Evolutionary conservation across 306 rosid genomes (phyloP), one percentile per base, ranked within the genome.

Genomic region (Coriaria nepalensis): DNA sequence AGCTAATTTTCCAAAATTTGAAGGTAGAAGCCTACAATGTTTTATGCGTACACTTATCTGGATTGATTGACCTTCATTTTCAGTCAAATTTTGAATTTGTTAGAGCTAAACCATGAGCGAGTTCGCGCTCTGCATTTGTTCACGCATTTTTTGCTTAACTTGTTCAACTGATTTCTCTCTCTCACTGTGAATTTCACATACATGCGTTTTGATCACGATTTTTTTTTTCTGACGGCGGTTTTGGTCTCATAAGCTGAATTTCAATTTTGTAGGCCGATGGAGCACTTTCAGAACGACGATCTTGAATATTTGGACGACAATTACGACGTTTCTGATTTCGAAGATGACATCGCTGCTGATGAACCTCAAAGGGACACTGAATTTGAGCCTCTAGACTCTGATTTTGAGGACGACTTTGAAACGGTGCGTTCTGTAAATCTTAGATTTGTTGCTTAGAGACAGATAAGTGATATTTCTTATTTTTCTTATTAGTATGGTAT

Each of bases 251-350:
- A 6, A n/a, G 20, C 29, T 13, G 55, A 13, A 35, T 45, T 55
- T 33, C 12, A 10, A 10, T 50, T 33, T 15, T 2, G 40, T 9
- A 70, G 66, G 58, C 8, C 10, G 36, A 87, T 88, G 96, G 86
- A 69, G 44, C 79, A 73, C 7, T 80, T 83, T 54, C 64, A 57
- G 51, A 70, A 80, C 73, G 88, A 72, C 12, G 94, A 83, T 53
- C 88, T 83, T 38, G 86, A 78, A 6, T 80, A 69, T 64, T 67
- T 49, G 12, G 72, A 65, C 35, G 73, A 74, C 49, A 70, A 65
- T 37, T 68, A 6, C 64, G 76, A 69, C 52, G 42, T 60, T 60
- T 11, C 55, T 6, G 84, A 74, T 40, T 80, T 73, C 60, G 83
- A 75, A 10, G 74, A 60, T 43, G 65, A 51, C 7, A 55, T 61